Evolutionary conservation across 306 rosid genomes (phyloP), one percentile per base, ranked within the genome.

Genomic region (Inga laurina): DNA sequence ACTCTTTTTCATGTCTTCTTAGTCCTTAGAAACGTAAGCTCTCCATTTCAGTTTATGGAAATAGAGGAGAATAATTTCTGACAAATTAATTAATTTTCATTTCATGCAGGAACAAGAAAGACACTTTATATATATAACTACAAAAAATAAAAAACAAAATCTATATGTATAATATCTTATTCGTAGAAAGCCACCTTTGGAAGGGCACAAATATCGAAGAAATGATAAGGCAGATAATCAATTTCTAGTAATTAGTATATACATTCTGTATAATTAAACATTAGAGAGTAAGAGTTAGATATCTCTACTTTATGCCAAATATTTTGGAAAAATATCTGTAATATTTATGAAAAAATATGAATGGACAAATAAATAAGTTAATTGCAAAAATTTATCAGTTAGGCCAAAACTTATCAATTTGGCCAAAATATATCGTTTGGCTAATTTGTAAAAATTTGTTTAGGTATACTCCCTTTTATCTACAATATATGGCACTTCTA

Each of bases 61-160:
- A 45, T 45, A 45, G 57, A 72, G 76, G 57, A 6, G 49, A 72
- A 72, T 44, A 45, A 13, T 72, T 44, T 72, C 76, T 72, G 76
- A 72, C 57, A 72, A 71, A 21, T 71, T 45, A 67, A 37, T 37
- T 37, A 43, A 43, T 43, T 45, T 70, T 44, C 54, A 70, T 44
- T 45, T 72, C 57, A 44, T 45, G 11, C 3, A 11, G 52, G 75
- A 71, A 57, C 9, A 57, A 22, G 37, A n/a, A 43, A n/a, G 2
- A 39, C 8, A 39, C 43, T 39, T 8, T 6, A 5, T 37, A 0
- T 35, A 35, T 37, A 5, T 37, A 39, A 5, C 43, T 6, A 39
- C 8, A 5, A 37, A 37, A 37, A 37, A 35, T 4, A 37, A 70
- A 37, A 18, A 32, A 66, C 8, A 67, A 67, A 67, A 37, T 37